Evolutionary conservation across 495 filamentous ascomycete genomes (phyloP), one percentile per base, ranked within the genome.

Genomic region (Tetracladium setigerum): DNA sequence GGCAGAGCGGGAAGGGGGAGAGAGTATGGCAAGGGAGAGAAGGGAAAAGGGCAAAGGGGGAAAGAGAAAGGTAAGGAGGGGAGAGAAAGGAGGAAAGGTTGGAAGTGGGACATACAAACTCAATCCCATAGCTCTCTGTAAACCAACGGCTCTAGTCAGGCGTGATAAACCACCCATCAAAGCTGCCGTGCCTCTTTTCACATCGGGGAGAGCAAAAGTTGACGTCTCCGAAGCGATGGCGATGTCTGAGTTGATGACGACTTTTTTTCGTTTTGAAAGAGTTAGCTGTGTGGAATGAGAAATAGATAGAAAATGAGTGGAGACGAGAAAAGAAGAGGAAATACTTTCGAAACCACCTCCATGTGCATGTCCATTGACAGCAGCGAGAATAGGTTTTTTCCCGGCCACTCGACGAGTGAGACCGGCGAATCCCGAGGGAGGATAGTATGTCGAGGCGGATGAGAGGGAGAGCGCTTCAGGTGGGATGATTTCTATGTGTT

Each of bases 341-440:
- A n/a, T n/a, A n/a, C n/a, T 44, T 58, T 84, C 82, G 39, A 75
- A 71, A 1, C 82, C 82, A 17, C 82, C 82, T 8, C 82, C 57
- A n/a, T 46, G 42, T 13, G 39, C 41, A 18, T 47, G 59, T 14
- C 82, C 82, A 50, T 83, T 80, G 18, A 82, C 73, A 3, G 82
- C 82, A 5, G 76, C 71, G 49, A 86, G 78, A 15, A 86, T 67
- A 8, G 82, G 82, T 46, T 74, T 74, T 38, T 65, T 68, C 9
- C 63, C 70, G n/a, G n/a, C n/a, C 11, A 19, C 34, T 5, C 57
- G 46, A 8, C 45, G 47, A 7, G 50, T 37, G 32, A 60, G 44
- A 2, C 54, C 54, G 5, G 35, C 53, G 27, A 60, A 51, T 4
- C 57, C 57, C 4, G 34, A 24, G 13, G 42, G 30, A 7, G 50